Base-by-base conservation (phyloP, 768 basidiomycete species). In the Astraeus odoratus region DNA sequence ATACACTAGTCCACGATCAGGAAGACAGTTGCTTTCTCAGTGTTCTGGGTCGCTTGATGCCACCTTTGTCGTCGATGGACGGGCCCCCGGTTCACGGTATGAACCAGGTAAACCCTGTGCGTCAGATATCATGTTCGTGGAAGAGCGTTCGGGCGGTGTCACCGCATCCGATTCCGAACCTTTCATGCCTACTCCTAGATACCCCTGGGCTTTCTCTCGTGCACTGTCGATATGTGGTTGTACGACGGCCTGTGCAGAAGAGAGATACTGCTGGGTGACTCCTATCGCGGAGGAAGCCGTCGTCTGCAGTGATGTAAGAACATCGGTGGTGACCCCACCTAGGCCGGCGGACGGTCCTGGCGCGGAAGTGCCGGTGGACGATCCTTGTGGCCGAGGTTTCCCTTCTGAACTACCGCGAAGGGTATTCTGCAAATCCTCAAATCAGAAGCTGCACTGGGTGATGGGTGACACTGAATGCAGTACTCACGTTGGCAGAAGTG, bases 401-500 rank as follows among this genome's bases (percentile, higher is more conserved):
- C 30, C 41, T 6, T 49, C 46, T 22, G 15, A 42, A 27, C 44
- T 48, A 2, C 49, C n/a, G 1, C 42, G 24, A 12, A 41, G 40
- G 26, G 25, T 29, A 15, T 13, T 35, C 34, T 36, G 16, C 8
- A 22, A 8, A 19, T 42, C 48, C 25, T 44, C 30, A 44, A n/a
- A n/a, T n/a, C n/a, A n/a, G n/a, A n/a, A n/a, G n/a, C n/a, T n/a
- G n/a, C n/a, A n/a, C n/a, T n/a, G n/a, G n/a, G n/a, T n/a, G n/a
- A n/a, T n/a, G n/a, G n/a, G n/a, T n/a, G n/a, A n/a, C n/a, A n/a
- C n/a, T n/a, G n/a, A n/a, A n/a, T n/a, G n/a, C n/a, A 15, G 15
- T 4, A 56, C 61, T 18, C 47, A 72, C 75, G 65, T 73, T 68
- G 13, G 76, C 77, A 20, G 74, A 69, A 5, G 68, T 51, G 3